Conservation (phyloP, 352 stramenopile genomes). For the Lagenidium giganteum region DNA sequence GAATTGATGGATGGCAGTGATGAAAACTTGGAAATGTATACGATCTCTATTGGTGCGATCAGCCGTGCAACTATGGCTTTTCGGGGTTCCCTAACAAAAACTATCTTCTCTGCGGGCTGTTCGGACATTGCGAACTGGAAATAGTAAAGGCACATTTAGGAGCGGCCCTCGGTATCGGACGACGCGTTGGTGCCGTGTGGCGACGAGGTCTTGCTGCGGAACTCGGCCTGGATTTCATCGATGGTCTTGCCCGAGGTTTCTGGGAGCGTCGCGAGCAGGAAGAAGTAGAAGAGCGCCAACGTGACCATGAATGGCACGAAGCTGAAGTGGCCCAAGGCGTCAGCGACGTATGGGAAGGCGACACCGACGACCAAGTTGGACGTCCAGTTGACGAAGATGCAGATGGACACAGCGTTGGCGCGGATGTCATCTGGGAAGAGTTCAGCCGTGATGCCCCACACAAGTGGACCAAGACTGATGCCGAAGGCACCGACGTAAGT, state of each 20-base stretch:
- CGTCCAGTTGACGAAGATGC: slow-evolving; percentile 46
- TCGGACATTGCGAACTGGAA: no score
- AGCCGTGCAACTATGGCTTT: no score
- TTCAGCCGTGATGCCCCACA: slow-evolving; percentile 41
- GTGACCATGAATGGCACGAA: slow-evolving; percentile 50
- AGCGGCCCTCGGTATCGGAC: no score
- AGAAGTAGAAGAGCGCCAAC: slow-evolving; percentile 34
- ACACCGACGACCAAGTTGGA: slow-evolving; percentile 55
- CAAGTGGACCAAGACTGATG: slow-evolving; percentile 45
- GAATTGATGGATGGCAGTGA: no score
- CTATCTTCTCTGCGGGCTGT: no score
- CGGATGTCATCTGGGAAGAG: slow-evolving; percentile 58
- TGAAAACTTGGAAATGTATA: no score
- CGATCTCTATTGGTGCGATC: no score
- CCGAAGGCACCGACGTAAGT: slow-evolving; percentile 40
- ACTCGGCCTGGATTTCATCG: slow-evolving; percentile 52
- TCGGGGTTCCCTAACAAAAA: no score
- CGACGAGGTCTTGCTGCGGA: no score
- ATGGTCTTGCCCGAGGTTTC: slow-evolving; percentile 56
- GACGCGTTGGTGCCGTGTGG: no score
- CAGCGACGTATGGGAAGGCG: slow-evolving; percentile 50
- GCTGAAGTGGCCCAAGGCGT: slow-evolving; percentile 26
- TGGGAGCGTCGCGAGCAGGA: slow-evolving; percentile 38
- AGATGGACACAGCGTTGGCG: slow-evolving; percentile 33
- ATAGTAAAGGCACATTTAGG: no score